Base-by-base conservation (phyloP, 805 yeast species). In the Blastobotrys chiropterorum region DNA sequence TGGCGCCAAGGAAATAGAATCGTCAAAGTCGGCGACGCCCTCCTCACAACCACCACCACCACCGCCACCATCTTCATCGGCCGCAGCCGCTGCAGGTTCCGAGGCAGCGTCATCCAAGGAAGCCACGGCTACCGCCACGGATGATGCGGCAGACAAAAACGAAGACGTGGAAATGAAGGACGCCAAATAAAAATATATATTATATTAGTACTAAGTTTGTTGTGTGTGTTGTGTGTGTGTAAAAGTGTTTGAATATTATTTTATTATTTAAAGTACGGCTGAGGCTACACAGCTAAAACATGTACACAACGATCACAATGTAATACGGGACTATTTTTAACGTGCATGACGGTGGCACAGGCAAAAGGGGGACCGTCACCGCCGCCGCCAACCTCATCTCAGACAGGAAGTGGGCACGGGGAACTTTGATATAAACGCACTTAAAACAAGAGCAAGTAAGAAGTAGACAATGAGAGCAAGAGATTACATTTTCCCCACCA, bases 151-250 rank as follows among this genome's bases (percentile, higher is more conserved):
- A n/a, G 2, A 31, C n/a, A 53, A 48, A 38, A 43, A 46, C n/a
- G 40, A 53, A 45, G 58, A 55, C 43, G 53, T 52, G n/a, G 58
- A 53, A 15, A 55, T 54, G 57, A 48, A 49, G 21, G 57, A 54
- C 46, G 53, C 47, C 19, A 30, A 43, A 34, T 42, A 41, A 21
- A n/a, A 15, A 15, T 20, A 46, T 5, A 20, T 26, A 26, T 15
- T 26, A 26, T 26, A 26, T 26, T 26, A 26, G 5, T 26, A 26
- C 11, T 26, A 26, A 6, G 5, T 6, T 26, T 26, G 11, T 26
- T 26, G 11, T 26, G 5, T 26, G 11, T 5, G 5, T 6, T 6
- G 34, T 6, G 11, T 5, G 5, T 26, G 34, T 26, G 11, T 26
- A 26, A 26, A 26, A 6, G 8, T 26, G 34, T 26, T 26, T 26